A percentile compares a stretch with the other conserved stretches of the same genome.
Conservation (phyloP, 768 basidiomycete genomes). For the Pisolithus marmoratus region DNA sequence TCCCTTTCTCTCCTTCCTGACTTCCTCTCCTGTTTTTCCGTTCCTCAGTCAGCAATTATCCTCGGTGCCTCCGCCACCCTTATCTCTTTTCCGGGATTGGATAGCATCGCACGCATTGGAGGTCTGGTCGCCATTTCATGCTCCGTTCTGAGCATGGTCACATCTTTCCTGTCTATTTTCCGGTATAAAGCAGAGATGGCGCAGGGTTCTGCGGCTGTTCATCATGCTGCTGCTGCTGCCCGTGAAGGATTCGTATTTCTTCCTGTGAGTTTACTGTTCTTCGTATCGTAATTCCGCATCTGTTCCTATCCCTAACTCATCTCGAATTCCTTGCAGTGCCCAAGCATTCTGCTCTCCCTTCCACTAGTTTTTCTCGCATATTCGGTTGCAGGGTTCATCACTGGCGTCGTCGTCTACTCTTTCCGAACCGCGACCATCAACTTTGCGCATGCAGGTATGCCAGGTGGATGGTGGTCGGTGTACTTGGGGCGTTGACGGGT, state of each 20-base stretch:
- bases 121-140: conserved; percentile 65
- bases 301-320: conserved; percentile 3
- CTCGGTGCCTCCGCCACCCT: conserved; percentile 80
- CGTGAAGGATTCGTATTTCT: conserved; percentile 55
- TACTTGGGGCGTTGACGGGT: conserved; percentile 58
- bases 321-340: conserved; percentile 28
- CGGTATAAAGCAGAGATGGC: conserved; percentile 63
- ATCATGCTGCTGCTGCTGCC: conserved; percentile 30
- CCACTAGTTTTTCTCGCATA: conserved; percentile 73
- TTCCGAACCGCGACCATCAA: conserved; percentile 46
- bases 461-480: conserved; percentile 58
- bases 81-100: conserved; percentile 71
- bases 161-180: conserved; percentile 65
- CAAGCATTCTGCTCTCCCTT: conserved; percentile 59
- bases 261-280: conserved; percentile 28
- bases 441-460: conserved; percentile 33
- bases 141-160: conserved; percentile 63
- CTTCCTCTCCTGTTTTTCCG: neutral
- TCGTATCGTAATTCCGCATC: neutral
- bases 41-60: conserved; percentile 65
- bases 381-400: conserved; percentile 61
- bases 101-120: conserved; percentile 54
- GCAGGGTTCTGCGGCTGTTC: conserved; percentile 36
- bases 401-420: conserved; percentile 60
- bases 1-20: no score